Evolutionary conservation across 2,329 filamentous ascomycete species (phyloP).

Genomic region (Penicillium sp.): DNA sequence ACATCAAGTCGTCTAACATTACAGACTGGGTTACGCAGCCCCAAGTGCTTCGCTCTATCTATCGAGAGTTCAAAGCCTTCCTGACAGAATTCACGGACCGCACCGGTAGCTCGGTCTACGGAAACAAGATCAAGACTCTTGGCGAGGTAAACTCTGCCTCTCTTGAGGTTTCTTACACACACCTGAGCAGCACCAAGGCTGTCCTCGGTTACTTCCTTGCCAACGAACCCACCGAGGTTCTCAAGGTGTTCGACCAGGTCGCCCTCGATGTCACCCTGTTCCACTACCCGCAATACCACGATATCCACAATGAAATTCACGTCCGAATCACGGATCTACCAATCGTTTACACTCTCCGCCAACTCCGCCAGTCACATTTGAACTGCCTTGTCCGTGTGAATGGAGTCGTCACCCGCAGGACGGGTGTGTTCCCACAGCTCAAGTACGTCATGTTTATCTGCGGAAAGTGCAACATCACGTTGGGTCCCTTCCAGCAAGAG

Average conservation of each 20-base stretch:
- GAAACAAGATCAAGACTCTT: slow-evolving; percentile 90
- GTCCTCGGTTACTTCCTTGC: slow-evolving; percentile 94
- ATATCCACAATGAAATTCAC: slow-evolving; percentile 96
- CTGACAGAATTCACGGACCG: slow-evolving; percentile 94
- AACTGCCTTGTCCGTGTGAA: slow-evolving; percentile 95
- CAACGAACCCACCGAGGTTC: slow-evolving; percentile 91
- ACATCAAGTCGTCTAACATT: slow-evolving; percentile 90
- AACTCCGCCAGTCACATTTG: slow-evolving; percentile 91
- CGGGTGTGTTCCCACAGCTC: slow-evolving; percentile 94
- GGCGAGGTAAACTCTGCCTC: slow-evolving; percentile 97
- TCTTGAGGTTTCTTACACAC: slow-evolving; percentile 93
- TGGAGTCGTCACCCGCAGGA: slow-evolving; percentile 91
- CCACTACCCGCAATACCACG: slow-evolving; percentile 96
- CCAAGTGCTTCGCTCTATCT: slow-evolving; percentile 88
- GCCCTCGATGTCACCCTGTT: slow-evolving; percentile 95
- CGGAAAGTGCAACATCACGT: slow-evolving; percentile 85
- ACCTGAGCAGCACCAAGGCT: slow-evolving; percentile 87
- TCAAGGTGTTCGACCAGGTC: slow-evolving; percentile 95
- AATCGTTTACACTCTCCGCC: slow-evolving; percentile 91
- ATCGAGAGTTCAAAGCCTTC: slow-evolving; percentile 96
- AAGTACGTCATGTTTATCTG: slow-evolving; percentile 99
- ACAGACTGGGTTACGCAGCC: slow-evolving; percentile 95
- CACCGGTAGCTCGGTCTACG: slow-evolving; percentile 88
- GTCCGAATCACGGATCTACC: slow-evolving; percentile 95
- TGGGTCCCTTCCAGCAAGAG: slow-evolving; percentile 97